Percentiles rank a stretch among this genome's conserved stretches.
phyloP scores from a whole-genome alignment of 1,284 basidiomycete species.

The Lentinus polychrous region DNA sequence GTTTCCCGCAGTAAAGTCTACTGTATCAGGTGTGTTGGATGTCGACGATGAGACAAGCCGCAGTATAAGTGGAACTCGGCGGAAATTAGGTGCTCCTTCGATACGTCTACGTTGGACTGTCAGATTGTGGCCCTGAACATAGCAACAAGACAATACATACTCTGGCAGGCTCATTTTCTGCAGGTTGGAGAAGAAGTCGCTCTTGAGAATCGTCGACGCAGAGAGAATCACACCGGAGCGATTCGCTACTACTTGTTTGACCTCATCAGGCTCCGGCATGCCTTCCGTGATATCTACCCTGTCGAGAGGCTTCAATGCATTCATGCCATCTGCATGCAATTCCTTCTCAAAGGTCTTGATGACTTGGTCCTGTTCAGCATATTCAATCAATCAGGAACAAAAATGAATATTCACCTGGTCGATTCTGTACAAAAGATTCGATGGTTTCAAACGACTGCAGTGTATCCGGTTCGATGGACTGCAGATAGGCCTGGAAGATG shows the following conservation, averaged over 20 bases:
- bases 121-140: not conserved
- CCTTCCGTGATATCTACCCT: conserved; percentile 67
- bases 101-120: conserved; percentile 55
- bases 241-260: conserved; percentile 77
- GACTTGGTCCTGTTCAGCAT: conserved; percentile 38
- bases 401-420: conserved; percentile 53
- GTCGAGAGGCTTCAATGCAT: conserved; percentile 82
- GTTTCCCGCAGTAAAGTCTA: conserved; percentile 31
- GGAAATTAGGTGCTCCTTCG: conserved; percentile 90
- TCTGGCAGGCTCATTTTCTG: conserved; percentile 95
- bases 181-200: conserved; percentile 91
- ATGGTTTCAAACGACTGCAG: conserved; percentile 73
- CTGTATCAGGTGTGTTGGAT: conserved; percentile 25
- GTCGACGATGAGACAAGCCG: conserved; percentile 29
- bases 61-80: conserved; percentile 67
- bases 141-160: conserved; percentile 36
- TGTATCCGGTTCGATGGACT: conserved; percentile 79
- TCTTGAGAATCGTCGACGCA: conserved; percentile 93
- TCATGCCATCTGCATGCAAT: conserved; percentile 71
- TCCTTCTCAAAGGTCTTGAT: conserved; percentile 96
- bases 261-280: conserved; percentile 85
- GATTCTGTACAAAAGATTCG: conserved; percentile 73
- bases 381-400: not conserved
- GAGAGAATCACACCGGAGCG: conserved; percentile 86
- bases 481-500: conserved; percentile 91